These are phyloP conservation scores for Penicillium sp. DNA, from an alignment of 2,329 filamentous ascomycete genomes.

Conservation along the genomic window DNA sequence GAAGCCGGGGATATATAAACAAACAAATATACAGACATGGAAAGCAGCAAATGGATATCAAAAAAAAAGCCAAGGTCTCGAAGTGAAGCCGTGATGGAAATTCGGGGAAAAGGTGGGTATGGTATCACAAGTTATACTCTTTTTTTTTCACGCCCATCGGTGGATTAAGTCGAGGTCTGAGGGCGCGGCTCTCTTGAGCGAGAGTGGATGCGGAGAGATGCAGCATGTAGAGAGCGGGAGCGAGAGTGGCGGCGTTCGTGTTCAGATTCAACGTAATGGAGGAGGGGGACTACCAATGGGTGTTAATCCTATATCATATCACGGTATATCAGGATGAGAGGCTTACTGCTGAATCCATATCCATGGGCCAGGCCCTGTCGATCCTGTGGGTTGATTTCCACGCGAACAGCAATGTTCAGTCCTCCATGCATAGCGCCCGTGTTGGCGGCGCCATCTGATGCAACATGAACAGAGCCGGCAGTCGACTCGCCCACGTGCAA, in stretches of 20 bases:
- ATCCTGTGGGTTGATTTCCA: constrained; percentile 53
- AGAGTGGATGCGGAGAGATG: constrained; percentile 19
- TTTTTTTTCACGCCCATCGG: background rate
- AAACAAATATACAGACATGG: background rate
- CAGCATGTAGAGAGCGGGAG: constrained; percentile 21
- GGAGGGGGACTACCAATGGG: constrained; percentile 26
- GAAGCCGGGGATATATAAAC: constrained; percentile 2
- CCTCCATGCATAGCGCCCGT: constrained; percentile 46
- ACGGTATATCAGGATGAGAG: constrained; percentile 14
- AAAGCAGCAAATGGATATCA: constrained; percentile 30
- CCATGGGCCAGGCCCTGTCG: constrained; percentile 49
- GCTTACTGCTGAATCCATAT: constrained; percentile 55
- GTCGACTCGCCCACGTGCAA: constrained; percentile 77
- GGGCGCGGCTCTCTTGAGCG: constrained; percentile 22
- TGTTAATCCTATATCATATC: constrained; percentile 6
- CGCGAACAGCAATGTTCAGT: constrained; percentile 51
- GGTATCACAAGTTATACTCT: background rate
- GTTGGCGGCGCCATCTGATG: constrained; percentile 59
- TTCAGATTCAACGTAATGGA: constrained; percentile 21
- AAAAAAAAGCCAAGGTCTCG: background rate
- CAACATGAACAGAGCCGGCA: constrained; percentile 78
- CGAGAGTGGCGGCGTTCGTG: constrained; percentile 22
- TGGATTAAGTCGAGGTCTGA: constrained; percentile 16
- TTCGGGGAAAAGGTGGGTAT: too few species aligned
- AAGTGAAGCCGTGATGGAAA: too few species aligned